Base-by-base conservation (phyloP, 306 rosid species). In the Sicyos edulis region DNA sequence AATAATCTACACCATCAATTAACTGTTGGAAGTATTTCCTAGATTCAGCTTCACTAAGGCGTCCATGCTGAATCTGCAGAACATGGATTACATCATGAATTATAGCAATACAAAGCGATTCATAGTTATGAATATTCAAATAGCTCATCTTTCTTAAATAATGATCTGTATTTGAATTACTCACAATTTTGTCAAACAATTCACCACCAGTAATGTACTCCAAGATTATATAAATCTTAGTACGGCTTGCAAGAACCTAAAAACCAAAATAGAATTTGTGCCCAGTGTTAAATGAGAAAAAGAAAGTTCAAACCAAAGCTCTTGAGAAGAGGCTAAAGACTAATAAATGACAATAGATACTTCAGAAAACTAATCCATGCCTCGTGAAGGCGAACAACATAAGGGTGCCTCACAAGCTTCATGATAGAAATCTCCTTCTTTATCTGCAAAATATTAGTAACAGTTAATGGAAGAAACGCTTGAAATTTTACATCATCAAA, bases 201-300 rank as follows among this genome's bases (percentile, higher is more conserved):
- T 91, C 97, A 70, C 97, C 97, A 29, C 97, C 97, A n/a, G 96
- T 91, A 66, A 91, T 86, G 87, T 77, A 91, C 88, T 91, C 97
- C 85, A 89, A 69, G 78, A 91, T 89, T 71, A 89, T 89, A 78
- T 89, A 91, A 71, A 91, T 91, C 88, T 89, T 89, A 34, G 97
- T 89, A 40, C 93, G 91, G 80, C 88, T 91, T 0, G 97, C 97
- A 8, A 91, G 77, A 83, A 91, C 96, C 97, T 91, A 79, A 47
- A 63, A 82, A 78, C 56, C 12, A 81, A 73, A 32, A 62, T 57
- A 47, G 42, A 78, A 13, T 26, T 54, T 54, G 80, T 62, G 70
- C 65, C 20, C 37, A 42, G 57, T 59, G 24, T 42, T 74, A 44
- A 74, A 45, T 17, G 13, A 66, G 72, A 13, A 66, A 66, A 20